These are phyloP conservation scores for Gremmenia infestans DNA, from an alignment of 2,329 filamentous ascomycete genomes.

Conservation along the genomic window DNA sequence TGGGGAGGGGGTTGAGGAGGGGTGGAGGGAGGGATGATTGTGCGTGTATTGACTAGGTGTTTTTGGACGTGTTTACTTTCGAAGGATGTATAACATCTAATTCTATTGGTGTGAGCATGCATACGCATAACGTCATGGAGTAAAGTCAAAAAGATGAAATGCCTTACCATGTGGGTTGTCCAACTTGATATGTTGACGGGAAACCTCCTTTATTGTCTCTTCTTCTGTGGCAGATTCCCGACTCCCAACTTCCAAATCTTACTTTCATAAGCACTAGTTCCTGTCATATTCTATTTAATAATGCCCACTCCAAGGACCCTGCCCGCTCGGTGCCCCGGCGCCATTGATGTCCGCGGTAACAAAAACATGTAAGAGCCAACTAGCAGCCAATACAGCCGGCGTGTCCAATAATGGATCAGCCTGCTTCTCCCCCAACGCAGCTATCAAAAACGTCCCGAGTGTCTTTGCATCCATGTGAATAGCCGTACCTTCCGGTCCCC, in stretches of 20 bases:
- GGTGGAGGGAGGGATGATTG: constrained; percentile 24
- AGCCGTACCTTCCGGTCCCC: constrained; percentile 21
- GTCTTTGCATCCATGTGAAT: constrained; percentile 19
- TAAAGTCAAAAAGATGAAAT: too few relatives aligned
- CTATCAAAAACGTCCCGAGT: constrained; percentile 15
- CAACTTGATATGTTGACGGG: too few relatives aligned
- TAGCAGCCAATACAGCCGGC: constrained; percentile 15
- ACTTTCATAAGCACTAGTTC: too few relatives aligned
- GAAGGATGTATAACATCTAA: background rate
- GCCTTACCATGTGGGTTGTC: too few relatives aligned
- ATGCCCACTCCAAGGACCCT: constrained; percentile 19
- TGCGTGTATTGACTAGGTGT: constrained; percentile 12
- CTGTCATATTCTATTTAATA: constrained; percentile 7
- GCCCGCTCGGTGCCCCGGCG: constrained; percentile 12
- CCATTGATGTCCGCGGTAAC: constrained; percentile 22
- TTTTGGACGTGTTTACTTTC: background rate
- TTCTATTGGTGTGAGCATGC: too few relatives aligned
- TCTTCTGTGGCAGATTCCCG: too few relatives aligned
- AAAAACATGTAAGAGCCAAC: constrained; percentile 20
- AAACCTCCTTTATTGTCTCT: too few relatives aligned
- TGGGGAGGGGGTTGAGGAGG: constrained; percentile 19
- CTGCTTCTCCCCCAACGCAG: constrained; percentile 10
- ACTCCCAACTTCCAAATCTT: too few relatives aligned
- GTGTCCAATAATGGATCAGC: constrained; percentile 9
- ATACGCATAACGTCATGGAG: too few relatives aligned